phyloP scores from a whole-genome alignment of 2,329 filamentous ascomycete genomes.

The Dryadomyces quercivorus region DNA sequence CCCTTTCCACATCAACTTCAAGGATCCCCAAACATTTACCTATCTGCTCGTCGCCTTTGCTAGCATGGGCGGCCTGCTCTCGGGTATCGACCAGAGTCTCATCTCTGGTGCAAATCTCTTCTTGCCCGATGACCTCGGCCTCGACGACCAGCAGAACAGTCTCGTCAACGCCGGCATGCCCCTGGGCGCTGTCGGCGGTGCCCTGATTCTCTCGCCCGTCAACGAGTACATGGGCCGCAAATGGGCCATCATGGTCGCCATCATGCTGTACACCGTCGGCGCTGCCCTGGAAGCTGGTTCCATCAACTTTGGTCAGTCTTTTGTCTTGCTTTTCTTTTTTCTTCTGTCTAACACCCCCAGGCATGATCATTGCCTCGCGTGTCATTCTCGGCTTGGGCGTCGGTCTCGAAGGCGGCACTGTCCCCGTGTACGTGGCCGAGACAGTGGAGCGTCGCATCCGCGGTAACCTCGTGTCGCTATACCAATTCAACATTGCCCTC shows the following conservation, averaged over 20 bases:
- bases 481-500: constrained; percentile 65
- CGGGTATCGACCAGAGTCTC: constrained; percentile 59
- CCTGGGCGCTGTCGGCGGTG: constrained; percentile 58
- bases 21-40: constrained; percentile 17
- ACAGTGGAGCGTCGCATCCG: constrained; percentile 54
- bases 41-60: constrained; percentile 49
- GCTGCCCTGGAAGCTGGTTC: constrained; percentile 56
- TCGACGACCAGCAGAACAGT: constrained; percentile 45
- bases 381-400: constrained; percentile 60
- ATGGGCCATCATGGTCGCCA: constrained; percentile 57
- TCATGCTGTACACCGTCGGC: constrained; percentile 57
- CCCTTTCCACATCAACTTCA: constrained; percentile 26
- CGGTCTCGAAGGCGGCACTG: constrained; percentile 61
- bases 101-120: constrained; percentile 61
- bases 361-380: constrained; percentile 57
- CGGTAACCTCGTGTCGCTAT: constrained; percentile 61
- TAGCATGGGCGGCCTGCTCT: constrained; percentile 63
- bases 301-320: constrained; percentile 39
- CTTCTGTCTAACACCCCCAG: neutral
- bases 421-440: constrained; percentile 64
- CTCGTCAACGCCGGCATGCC: constrained; percentile 61
- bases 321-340: too few relatives aligned
- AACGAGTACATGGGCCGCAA: constrained; percentile 58
- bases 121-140: constrained; percentile 44
- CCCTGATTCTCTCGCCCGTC: constrained; percentile 50